Conservation (phyloP, 306 rosid species). For the Fragaria nilgerrensis region DNA sequence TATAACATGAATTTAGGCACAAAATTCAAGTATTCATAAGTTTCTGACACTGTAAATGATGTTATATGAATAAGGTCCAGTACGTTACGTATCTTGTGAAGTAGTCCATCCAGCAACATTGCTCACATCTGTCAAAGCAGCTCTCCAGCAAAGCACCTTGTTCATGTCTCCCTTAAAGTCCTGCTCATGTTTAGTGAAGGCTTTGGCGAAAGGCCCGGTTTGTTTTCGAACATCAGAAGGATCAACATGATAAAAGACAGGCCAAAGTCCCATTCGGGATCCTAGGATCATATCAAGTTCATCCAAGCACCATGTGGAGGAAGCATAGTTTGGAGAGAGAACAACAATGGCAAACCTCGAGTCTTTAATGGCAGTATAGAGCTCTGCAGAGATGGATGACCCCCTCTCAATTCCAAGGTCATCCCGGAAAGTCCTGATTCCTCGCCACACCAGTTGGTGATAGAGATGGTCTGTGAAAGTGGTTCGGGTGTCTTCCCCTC, state of each 20-base stretch:
- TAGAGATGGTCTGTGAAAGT: too few species aligned
- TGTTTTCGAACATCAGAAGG: neutral
- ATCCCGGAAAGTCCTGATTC: too few species aligned
- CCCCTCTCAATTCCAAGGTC: too few species aligned
- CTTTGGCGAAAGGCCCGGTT: neutral
- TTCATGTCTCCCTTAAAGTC: neutral
- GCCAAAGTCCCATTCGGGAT: too few species aligned
- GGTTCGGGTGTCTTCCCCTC: too few species aligned
- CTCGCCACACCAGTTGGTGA: too few species aligned
- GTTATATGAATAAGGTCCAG: too few species aligned
- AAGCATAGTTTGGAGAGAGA: neutral
- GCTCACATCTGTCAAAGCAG: neutral
- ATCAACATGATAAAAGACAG: neutral
- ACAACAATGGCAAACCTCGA: neutral
- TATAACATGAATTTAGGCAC: neutral
- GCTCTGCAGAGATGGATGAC: too few species aligned
- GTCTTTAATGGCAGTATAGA: too few species aligned
- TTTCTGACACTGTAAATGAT: too few species aligned
- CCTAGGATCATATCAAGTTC: neutral
- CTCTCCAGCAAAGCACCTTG: neutral
- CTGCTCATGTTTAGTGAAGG: neutral
- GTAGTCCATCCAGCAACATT: neutral
- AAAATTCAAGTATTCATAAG: neutral
- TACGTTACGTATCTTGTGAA: neutral
- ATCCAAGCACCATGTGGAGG: neutral